Evolutionary conservation across 2,329 filamentous ascomycete genomes (phyloP).

Genomic region (Colletotrichum caudatum): DNA sequence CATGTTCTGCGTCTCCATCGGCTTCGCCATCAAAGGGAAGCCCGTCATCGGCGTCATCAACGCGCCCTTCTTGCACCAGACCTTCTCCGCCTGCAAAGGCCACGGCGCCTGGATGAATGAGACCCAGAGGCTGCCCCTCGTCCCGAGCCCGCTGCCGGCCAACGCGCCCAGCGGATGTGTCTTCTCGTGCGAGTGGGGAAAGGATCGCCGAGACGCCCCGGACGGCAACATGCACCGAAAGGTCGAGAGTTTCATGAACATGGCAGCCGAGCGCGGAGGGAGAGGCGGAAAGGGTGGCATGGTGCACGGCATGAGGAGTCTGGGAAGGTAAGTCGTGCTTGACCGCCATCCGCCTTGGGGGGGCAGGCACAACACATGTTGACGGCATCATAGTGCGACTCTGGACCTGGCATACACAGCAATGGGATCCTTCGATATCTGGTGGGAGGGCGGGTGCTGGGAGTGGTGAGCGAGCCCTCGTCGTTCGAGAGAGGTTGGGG

Average conservation of each 20-base stretch:
- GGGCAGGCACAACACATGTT: neutral
- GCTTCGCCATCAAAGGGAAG: constrained; percentile 68
- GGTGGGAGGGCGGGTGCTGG: constrained; percentile 87
- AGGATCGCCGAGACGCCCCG: constrained; percentile 74
- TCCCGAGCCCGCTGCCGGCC: constrained; percentile 71
- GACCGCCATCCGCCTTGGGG: neutral
- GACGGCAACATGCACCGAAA: constrained; percentile 79
- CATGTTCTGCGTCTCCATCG: constrained; percentile 86
- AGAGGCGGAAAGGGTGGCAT: constrained; percentile 77
- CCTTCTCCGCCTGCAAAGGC: constrained; percentile 76
- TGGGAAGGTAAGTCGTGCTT: constrained; percentile 63
- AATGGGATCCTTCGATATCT: constrained; percentile 81
- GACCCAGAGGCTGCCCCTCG: constrained; percentile 71
- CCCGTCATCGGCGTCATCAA: constrained; percentile 79
- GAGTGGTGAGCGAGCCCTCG: constrained; percentile 69
- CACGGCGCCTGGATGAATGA: constrained; percentile 78
- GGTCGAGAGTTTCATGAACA: constrained; percentile 79
- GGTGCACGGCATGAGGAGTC: constrained; percentile 80
- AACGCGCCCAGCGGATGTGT: constrained; percentile 77
- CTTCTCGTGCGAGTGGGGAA: constrained; percentile 84
- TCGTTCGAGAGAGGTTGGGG: constrained; percentile 54
- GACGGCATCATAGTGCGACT: constrained; percentile 66
- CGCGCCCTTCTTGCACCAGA: constrained; percentile 76
- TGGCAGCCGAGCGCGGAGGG: constrained; percentile 75
- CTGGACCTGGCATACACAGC: constrained; percentile 81